Conservation (phyloP, 306 rosid species). For the Castanea sativa region DNA sequence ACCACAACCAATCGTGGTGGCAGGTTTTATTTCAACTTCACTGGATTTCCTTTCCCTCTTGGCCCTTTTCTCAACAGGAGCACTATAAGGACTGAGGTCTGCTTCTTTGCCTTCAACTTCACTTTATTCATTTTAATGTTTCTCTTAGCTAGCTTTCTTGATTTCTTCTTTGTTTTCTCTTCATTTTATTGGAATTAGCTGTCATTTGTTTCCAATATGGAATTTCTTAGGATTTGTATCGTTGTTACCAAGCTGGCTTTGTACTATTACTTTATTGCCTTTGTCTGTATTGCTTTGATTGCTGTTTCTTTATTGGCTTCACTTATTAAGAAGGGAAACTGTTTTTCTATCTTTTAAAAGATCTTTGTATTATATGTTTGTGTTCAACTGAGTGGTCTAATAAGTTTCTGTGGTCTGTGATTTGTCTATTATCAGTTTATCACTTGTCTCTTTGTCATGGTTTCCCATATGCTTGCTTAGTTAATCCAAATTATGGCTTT, state of each 20-base stretch:
- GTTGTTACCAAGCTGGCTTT: background rate
- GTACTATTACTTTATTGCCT: background rate
- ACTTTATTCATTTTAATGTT: background rate
- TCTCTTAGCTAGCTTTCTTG: background rate
- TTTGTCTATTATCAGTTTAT: no score
- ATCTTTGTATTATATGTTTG: no score
- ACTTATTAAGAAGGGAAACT: background rate
- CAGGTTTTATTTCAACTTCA: slow-evolving; percentile 91
- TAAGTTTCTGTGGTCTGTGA: no score
- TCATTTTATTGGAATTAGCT: background rate
- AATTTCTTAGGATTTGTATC: background rate
- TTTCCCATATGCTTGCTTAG: no score
- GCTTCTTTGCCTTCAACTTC: slow-evolving; percentile 16
- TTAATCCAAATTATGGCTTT: no score
- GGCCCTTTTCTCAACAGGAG: slow-evolving; percentile 89
- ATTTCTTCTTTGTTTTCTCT: slow-evolving; percentile 11
- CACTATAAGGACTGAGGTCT: slow-evolving; percentile 82
- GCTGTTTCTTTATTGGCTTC: background rate
- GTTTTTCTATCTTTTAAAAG: no score
- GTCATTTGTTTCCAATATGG: background rate
- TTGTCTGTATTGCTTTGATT: background rate
- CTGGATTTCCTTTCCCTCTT: slow-evolving; percentile 95
- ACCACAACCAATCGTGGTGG: slow-evolving; percentile 33
- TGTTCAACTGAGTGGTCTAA: no score
- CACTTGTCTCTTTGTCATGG: no score